phyloP scores from a whole-genome alignment of 1,284 basidiomycete species.

The Bjerkandera adusta region DNA sequence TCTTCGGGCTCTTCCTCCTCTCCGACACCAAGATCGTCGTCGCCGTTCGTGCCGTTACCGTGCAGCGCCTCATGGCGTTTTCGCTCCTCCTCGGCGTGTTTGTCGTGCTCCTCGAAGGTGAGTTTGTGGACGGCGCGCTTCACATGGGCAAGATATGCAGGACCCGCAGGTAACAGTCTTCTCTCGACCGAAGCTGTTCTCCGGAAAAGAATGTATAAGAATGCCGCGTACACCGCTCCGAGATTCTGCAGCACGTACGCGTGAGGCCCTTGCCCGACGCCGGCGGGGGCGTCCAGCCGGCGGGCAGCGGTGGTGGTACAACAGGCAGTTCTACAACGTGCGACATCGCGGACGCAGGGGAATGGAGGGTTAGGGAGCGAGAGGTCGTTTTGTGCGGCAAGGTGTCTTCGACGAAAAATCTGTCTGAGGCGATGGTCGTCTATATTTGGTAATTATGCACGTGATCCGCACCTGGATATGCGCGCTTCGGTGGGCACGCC shows the following conservation, averaged over 20 bases:
- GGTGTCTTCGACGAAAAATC: slow-evolving; percentile 11
- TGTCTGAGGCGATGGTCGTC: slow-evolving; percentile 1
- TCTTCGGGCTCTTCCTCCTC: slow-evolving; percentile 85
- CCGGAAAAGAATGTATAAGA: slow-evolving; percentile 5
- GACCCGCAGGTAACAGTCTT: slow-evolving; percentile 77
- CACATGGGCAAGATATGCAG: slow-evolving; percentile 81
- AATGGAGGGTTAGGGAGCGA: slow-evolving; percentile 10
- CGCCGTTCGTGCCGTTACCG: slow-evolving; percentile 54
- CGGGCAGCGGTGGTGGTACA: slow-evolving; percentile 30
- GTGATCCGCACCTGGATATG: neutral
- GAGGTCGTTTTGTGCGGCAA: neutral
- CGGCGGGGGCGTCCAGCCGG: slow-evolving; percentile 27
- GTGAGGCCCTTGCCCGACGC: slow-evolving; percentile 31
- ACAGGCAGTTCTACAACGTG: slow-evolving; percentile 31
- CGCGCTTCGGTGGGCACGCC: neutral
- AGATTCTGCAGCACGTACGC: slow-evolving; percentile 26
- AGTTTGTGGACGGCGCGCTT: slow-evolving; percentile 72
- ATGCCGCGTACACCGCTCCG: neutral
- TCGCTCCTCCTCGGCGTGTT: slow-evolving; percentile 53
- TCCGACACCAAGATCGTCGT: slow-evolving; percentile 90
- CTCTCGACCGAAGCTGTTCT: slow-evolving; percentile 34
- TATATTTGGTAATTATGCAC: neutral
- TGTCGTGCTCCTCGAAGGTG: slow-evolving; percentile 81
- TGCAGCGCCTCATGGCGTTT: slow-evolving; percentile 52
- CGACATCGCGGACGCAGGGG: slow-evolving; percentile 29